phyloP scores from a whole-genome alignment of 176 grass and related monocot species.

The Oryza punctata region DNA sequence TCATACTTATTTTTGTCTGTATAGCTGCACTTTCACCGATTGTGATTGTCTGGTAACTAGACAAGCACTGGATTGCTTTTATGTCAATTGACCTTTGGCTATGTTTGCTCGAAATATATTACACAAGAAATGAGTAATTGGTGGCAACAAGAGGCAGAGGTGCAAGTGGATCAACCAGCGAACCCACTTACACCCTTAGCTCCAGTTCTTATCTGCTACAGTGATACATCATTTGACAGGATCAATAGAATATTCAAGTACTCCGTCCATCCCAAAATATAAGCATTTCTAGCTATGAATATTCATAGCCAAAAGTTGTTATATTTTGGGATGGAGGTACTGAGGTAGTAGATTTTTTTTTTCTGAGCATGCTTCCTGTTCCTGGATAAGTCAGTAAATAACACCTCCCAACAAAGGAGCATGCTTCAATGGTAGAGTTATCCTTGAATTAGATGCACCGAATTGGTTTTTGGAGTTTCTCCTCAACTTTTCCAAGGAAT shows the following conservation, averaged over 20 bases:
- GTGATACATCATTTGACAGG: slow-evolving; percentile 3
- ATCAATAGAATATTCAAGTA: background rate
- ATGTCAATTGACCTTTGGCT: slow-evolving; percentile 3
- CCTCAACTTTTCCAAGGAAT: background rate
- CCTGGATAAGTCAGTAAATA: background rate
- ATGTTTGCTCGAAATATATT: slow-evolving; percentile 1
- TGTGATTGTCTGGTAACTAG: slow-evolving; percentile 11
- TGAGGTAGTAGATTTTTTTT: background rate
- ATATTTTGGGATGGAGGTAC: too few species aligned
- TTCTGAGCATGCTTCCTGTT: background rate
- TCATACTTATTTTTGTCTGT: background rate
- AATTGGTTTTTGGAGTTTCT: background rate
- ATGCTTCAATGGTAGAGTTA: background rate
- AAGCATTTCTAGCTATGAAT: too few species aligned
- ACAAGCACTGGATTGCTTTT: slow-evolving; percentile 15
- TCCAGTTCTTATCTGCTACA: background rate
- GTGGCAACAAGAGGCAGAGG: background rate
- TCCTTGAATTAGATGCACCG: slow-evolving; percentile 11
- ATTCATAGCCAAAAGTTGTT: too few species aligned
- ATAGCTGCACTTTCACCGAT: background rate
- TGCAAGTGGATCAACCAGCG: too few species aligned
- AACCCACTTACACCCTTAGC: too few species aligned
- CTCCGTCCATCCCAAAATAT: too few species aligned
- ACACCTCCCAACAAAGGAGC: background rate
- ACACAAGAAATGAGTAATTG: background rate